Conservation (phyloP, 2,329 filamentous ascomycete genomes). For the Ilyonectria robusta region DNA sequence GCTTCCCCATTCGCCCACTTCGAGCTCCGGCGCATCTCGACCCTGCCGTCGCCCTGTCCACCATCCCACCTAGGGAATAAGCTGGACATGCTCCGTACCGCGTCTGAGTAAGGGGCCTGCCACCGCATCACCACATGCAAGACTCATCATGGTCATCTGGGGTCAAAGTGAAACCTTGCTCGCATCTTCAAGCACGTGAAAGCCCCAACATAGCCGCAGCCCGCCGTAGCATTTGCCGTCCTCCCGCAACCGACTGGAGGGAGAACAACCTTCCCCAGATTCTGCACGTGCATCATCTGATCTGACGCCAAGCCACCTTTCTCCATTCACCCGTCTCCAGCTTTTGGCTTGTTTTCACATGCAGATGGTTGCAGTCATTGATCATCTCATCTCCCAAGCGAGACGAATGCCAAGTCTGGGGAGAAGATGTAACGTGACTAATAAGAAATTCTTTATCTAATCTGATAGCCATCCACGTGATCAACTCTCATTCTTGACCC, state of each 20-base stretch:
- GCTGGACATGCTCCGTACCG: neutral
- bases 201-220: slow-evolving; percentile 23
- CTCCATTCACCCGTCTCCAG: slow-evolving; percentile 17
- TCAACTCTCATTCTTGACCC: neutral
- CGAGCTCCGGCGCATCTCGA: neutral
- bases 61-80: slow-evolving; percentile 11
- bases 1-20: slow-evolving; percentile 5
- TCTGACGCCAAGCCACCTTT: slow-evolving; percentile 14
- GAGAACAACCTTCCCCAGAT: slow-evolving; percentile 28
- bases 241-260: neutral
- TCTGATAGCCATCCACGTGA: slow-evolving; percentile 2
- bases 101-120: slow-evolving; percentile 17
- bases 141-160: slow-evolving; percentile 17
- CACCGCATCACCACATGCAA: neutral
- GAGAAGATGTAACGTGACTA: slow-evolving; percentile 4
- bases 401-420: neutral
- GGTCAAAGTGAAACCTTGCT: slow-evolving; percentile 8
- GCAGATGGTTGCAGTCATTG: neutral
- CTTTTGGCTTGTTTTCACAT: slow-evolving; percentile 22
- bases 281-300: slow-evolving; percentile 32
- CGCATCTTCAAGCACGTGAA: slow-evolving; percentile 27
- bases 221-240: slow-evolving; percentile 19
- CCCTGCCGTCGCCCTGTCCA: slow-evolving; percentile 10
- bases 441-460: neutral
- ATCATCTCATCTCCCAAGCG: slow-evolving; percentile 14